Evolutionary conservation across 169 alveolate species (phyloP), one percentile per base, ranked within the genome.

Genomic region (Plasmodium billcollinsi): DNA sequence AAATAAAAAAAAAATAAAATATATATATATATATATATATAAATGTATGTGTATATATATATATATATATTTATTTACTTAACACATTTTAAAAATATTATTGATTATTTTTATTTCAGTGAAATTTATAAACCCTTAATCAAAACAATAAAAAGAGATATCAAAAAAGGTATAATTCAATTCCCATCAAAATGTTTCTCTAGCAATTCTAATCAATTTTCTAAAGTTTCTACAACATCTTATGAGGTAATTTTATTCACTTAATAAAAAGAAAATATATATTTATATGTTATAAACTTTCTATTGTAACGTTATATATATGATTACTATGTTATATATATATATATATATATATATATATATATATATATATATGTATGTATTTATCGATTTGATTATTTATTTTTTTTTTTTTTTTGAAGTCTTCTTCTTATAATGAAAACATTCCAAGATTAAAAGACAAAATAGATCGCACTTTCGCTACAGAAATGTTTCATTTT

Each of bases 121-220:
- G 90, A 56, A 80, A 80, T 80, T 69, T 80, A 80, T 11, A 69
- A 67, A 47, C 90, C 90, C 14, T 65, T 80, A 71, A 67, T 80
- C 21, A 80, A 80, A 69, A 65, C 14, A 29, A 67, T 80, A 67
- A 69, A 49, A 18, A 74, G 70, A 54, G 83, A 80, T 61, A 69
- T 80, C 14, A 67, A 80, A 29, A 80, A 39, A 14, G 90, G 90
- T 2, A 80, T 29, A 18, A 80, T 80, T 20, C 90, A 66, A 29
- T 67, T 67, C 33, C 9, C 73, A 5, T 56, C 90, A 9, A 80
- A 80, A 20, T 56, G 80, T 62, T 69, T 69, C 15, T 80, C 90
- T 3, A 80, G 83, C n/a, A 67, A 69, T 54, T 80, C 90, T 1
- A 67, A 69, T 67, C 90, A 80, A 54, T 52, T 80, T 18, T 80